These are phyloP conservation scores for Anisodus acutangulus DNA, from an alignment of 257 asterid genomes.

Conservation along the genomic window DNA sequence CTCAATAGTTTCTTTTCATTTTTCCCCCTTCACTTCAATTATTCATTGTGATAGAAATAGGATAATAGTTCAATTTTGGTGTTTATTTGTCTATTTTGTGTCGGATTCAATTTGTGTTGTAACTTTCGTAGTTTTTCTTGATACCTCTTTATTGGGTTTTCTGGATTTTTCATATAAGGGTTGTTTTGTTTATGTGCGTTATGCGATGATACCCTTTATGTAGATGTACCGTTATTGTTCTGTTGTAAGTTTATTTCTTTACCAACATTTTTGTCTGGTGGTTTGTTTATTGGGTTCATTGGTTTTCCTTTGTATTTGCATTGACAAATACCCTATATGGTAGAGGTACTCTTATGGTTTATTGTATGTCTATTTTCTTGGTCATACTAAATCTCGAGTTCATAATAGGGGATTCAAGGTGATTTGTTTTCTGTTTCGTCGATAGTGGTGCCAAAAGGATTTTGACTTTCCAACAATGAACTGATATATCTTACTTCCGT, in stretches of 20 bases:
- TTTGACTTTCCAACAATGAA: conserved; percentile 11
- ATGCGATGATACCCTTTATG: background rate
- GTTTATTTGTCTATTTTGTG: background rate
- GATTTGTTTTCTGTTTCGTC: background rate
- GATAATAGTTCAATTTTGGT: background rate
- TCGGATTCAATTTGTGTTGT: background rate
- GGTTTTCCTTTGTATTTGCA: background rate
- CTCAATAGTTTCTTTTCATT: background rate
- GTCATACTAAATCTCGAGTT: background rate
- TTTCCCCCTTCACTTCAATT: background rate
- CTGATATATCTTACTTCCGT: background rate
- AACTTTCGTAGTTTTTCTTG: too few species aligned
- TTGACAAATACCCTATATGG: background rate
- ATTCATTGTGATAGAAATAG: background rate
- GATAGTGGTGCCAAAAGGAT: background rate
- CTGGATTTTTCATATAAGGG: background rate
- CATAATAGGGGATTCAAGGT: background rate
- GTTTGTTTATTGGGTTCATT: background rate
- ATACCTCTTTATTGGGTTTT: background rate
- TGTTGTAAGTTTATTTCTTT: conserved; percentile 1
- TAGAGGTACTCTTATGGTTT: background rate
- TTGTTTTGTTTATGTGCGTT: background rate
- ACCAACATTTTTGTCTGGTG: background rate
- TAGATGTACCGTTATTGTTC: background rate
- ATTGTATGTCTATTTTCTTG: background rate